Conservation (phyloP, 1,284 basidiomycete species). For the Pseudozyma sp. region DNA sequence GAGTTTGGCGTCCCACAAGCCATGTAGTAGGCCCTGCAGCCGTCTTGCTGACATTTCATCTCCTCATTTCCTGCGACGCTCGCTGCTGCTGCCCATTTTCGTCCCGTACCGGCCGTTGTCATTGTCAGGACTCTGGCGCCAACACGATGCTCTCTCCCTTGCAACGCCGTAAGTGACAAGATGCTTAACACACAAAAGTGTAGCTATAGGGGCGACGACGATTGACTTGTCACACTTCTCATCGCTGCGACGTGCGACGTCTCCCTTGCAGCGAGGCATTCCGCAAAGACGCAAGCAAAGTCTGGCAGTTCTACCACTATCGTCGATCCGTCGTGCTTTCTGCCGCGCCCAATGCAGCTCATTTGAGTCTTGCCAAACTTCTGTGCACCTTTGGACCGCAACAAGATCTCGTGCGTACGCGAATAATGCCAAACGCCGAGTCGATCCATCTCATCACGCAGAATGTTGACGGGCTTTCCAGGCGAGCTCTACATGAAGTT, state of each 20-base stretch:
- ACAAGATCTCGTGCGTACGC: neutral
- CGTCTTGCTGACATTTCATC: too few relatives aligned
- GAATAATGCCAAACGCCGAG: constrained; percentile 22
- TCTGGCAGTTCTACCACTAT: constrained; percentile 78
- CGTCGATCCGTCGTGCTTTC: constrained; percentile 72
- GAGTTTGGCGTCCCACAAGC: neutral
- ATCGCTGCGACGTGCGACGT: too few relatives aligned
- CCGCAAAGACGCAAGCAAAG: constrained; percentile 72
- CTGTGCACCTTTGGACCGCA: constrained; percentile 55
- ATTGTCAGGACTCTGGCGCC: constrained; percentile 72
- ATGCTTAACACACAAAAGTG: too few relatives aligned
- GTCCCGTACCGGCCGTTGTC: neutral
- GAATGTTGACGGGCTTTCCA: constrained; percentile 77
- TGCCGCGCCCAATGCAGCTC: constrained; percentile 75
- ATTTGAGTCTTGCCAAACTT: constrained; percentile 73
- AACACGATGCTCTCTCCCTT: constrained; percentile 74
- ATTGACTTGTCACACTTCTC: too few relatives aligned
- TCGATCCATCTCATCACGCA: constrained; percentile 75
- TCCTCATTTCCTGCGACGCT: neutral
- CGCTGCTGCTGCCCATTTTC: neutral
- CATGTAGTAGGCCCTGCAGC: neutral
- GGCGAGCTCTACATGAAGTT: constrained; percentile 61
- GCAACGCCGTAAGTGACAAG: constrained; percentile 71
- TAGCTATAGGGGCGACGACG: too few relatives aligned
- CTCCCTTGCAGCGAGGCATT: constrained; percentile 71